Percentiles rank a stretch among this genome's conserved stretches.
phyloP scores from a whole-genome alignment of 768 basidiomycete genomes.

The Calocybe indica region DNA sequence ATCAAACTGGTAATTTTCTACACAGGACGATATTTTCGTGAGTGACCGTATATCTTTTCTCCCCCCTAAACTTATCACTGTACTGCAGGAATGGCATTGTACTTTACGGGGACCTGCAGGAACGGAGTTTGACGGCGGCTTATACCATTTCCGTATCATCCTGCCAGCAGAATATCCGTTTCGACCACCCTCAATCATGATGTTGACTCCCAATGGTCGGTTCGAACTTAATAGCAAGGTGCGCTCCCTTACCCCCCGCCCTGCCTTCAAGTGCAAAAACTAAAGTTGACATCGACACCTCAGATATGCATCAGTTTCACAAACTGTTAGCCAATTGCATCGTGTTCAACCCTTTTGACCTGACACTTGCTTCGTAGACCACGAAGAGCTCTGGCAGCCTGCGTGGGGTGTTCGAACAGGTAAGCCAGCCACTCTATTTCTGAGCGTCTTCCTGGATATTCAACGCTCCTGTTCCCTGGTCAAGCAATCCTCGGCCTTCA shows the following conservation, averaged over 20 bases:
- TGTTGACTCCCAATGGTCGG: conserved; percentile 95
- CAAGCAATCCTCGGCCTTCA: conserved; percentile 83
- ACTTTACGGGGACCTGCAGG: conserved; percentile 86
- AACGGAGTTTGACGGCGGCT: conserved; percentile 89
- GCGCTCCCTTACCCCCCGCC: conserved; percentile 3
- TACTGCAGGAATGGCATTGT: conserved; percentile 82
- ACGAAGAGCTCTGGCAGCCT: conserved; percentile 96
- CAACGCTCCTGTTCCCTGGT: neutral
- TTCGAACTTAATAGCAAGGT: conserved; percentile 97
- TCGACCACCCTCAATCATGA: conserved; percentile 91
- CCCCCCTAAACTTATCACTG: conserved; percentile 11
- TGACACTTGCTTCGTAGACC: conserved; percentile 45
- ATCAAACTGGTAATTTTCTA: conserved; percentile 7
- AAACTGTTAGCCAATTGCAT: conserved; percentile 51
- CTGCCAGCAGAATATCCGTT: conserved; percentile 95
- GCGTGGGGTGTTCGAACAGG: conserved; percentile 98
- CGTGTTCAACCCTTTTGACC: neutral
- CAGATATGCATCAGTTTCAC: conserved; percentile 94
- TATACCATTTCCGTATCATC: conserved; percentile 93
- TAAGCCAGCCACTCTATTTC: conserved; percentile 21
- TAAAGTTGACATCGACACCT: conserved; percentile 4
- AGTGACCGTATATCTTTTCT: conserved; percentile 20
- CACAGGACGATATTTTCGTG: conserved; percentile 85
- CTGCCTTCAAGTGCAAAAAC: neutral
- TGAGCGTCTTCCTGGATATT: neutral